Evolutionary conservation across 768 basidiomycete genomes (phyloP).

Genomic region (Podaxis pistillaris): DNA sequence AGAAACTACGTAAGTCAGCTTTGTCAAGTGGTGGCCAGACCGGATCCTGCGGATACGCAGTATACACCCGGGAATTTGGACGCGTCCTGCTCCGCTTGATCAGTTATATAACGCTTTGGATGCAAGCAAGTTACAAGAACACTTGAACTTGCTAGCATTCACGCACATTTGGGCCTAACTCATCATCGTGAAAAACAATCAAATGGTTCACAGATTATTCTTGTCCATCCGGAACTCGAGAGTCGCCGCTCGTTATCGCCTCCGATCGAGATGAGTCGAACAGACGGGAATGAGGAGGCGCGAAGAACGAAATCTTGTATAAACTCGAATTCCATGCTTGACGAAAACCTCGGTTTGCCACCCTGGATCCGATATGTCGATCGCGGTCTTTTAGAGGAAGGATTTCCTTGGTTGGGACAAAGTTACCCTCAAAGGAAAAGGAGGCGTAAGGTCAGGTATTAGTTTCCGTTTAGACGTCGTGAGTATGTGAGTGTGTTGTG

Average conservation of each 20-base stretch:
- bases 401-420: not conserved
- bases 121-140: no score
- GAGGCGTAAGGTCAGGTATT: not conserved
- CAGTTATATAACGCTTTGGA: conserved; percentile 6
- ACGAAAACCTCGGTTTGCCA: not conserved
- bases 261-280: not conserved
- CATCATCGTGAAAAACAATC: not conserved
- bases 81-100: not conserved
- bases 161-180: no score
- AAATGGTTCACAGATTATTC: not conserved
- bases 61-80: not conserved
- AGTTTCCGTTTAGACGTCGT: conserved; percentile 1
- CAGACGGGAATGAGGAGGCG: not conserved
- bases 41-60: not conserved
- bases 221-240: not conserved
- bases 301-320: not conserved
- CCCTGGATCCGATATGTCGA: not conserved
- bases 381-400: conserved; percentile 3
- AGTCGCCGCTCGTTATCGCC: not conserved
- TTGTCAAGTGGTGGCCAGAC: not conserved
- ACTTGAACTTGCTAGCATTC: no score
- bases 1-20: not conserved
- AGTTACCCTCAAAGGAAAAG: not conserved
- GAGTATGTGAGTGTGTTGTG: not conserved
- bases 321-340: not conserved